These are phyloP conservation scores for Trichosporon coremiiforme DNA, from an alignment of 1,284 basidiomycete species.

Conservation along the genomic window DNA sequence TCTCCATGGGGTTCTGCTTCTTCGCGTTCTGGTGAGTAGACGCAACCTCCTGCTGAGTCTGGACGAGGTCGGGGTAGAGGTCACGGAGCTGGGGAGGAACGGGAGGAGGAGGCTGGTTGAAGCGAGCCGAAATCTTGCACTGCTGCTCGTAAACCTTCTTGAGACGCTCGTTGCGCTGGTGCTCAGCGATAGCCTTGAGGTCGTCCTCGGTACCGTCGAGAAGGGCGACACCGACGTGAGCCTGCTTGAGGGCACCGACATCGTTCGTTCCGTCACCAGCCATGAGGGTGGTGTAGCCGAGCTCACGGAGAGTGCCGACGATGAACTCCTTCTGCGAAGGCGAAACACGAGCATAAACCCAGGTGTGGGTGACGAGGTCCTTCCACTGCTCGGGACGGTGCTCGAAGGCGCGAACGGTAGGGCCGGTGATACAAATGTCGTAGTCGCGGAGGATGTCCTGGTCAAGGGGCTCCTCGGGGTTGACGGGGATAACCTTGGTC, in stretches of 20 bases:
- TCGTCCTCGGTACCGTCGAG: conserved; percentile 89
- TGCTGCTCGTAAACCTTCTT: conserved; percentile 97
- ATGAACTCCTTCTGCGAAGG: conserved; percentile 92
- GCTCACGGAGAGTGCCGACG: conserved; percentile 78
- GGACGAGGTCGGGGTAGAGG: conserved; percentile 83
- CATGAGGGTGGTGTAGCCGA: conserved; percentile 91
- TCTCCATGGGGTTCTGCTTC: conserved; percentile 84
- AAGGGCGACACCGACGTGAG: conserved; percentile 90
- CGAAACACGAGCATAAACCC: conserved; percentile 97
- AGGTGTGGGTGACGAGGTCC: conserved; percentile 83
- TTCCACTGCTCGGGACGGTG: conserved; percentile 63
- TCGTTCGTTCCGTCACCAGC: conserved; percentile 97
- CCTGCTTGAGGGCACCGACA: conserved; percentile 93
- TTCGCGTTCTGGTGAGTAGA: conserved; percentile 66
- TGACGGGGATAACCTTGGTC: conserved; percentile 76
- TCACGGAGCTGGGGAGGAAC: conserved; percentile 81
- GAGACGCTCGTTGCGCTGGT: conserved; percentile 80
- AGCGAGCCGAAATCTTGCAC: conserved; percentile 79
- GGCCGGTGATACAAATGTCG: conserved; percentile 92
- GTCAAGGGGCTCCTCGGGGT: conserved; percentile 76
- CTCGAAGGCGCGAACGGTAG: conserved; percentile 83
- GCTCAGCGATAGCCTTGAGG: conserved; percentile 87
- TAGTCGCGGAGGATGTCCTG: conserved; percentile 73
- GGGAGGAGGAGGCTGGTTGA: conserved; percentile 87
- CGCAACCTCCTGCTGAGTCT: conserved; percentile 77